These are phyloP conservation scores for Elsinoe perseae DNA, from an alignment of 2,329 filamentous ascomycete genomes.

Conservation along the genomic window DNA sequence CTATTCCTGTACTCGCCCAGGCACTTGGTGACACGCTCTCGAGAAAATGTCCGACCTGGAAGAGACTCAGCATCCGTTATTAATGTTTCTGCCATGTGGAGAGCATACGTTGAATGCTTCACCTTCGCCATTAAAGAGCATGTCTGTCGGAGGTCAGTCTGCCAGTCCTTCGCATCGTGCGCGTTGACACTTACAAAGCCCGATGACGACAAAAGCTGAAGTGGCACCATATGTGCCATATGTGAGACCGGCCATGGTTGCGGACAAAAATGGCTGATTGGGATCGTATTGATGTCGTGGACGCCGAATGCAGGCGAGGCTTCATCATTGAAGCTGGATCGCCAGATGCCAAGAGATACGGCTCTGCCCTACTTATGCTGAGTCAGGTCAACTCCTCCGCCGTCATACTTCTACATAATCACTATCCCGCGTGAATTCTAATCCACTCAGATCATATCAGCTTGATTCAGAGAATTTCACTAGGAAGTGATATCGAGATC, in stretches of 20 bases:
- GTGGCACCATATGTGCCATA: slow-evolving; percentile 32
- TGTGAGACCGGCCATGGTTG: slow-evolving; percentile 28
- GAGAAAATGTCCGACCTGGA: slow-evolving; percentile 81
- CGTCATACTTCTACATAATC: background rate
- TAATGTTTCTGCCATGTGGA: background rate
- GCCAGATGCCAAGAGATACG: background rate
- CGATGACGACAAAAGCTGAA: slow-evolving; percentile 30
- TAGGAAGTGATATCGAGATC: background rate
- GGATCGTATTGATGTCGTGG: background rate
- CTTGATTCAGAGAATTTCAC: too few species aligned
- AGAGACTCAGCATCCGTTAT: slow-evolving; percentile 1
- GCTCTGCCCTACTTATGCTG: background rate
- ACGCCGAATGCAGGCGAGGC: background rate
- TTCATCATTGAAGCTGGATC: slow-evolving; percentile 12
- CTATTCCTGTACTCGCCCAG: slow-evolving; percentile 87
- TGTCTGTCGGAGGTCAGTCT: slow-evolving; percentile 55
- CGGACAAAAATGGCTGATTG: background rate
- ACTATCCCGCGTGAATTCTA: background rate
- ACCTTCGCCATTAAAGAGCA: slow-evolving; percentile 95
- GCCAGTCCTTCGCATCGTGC: slow-evolving; percentile 20
- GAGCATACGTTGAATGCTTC: slow-evolving; percentile 81
- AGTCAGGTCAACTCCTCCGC: background rate
- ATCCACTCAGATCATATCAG: background rate
- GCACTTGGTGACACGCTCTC: slow-evolving; percentile 89
- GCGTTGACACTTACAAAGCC: slow-evolving; percentile 29